phyloP scores from a whole-genome alignment of 2,329 filamentous ascomycete genomes.

The Botrytis squamosa region DNA sequence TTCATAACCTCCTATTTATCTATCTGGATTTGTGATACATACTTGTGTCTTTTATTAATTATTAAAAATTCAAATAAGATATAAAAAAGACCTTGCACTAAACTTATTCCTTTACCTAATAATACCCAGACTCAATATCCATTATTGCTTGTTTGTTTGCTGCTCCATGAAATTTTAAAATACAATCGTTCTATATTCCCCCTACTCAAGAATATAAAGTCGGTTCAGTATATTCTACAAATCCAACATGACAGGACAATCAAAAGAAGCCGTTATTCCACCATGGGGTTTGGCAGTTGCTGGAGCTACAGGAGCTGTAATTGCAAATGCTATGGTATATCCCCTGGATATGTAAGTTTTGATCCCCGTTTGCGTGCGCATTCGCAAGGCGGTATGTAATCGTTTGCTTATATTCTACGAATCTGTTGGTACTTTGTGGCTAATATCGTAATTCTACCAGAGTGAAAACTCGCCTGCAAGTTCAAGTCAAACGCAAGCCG shows the following conservation, averaged over 20 bases:
- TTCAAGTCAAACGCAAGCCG: constrained; percentile 72
- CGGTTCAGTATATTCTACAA: not conserved
- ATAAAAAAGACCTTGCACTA: not conserved
- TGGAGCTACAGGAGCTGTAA: constrained; percentile 86
- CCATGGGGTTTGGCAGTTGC: constrained; percentile 93
- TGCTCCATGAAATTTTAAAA: constrained; percentile 1
- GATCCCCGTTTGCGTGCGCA: constrained; percentile 9
- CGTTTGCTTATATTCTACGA: constrained; percentile 12
- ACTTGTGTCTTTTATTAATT: not conserved
- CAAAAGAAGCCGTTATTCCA: constrained; percentile 55
- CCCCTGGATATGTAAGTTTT: constrained; percentile 85
- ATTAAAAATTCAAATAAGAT: not conserved
- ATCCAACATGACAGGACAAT: constrained; percentile 35
- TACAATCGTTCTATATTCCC: not conserved
- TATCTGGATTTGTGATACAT: not conserved
- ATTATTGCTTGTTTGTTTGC: constrained; percentile 11
- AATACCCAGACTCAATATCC: constrained; percentile 1
- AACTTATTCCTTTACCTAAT: constrained; percentile 1
- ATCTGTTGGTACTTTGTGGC: constrained; percentile 12
- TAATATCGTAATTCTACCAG: constrained; percentile 47
- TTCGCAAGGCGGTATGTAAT: constrained; percentile 18
- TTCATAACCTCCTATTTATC: not conserved
- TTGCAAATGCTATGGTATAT: constrained; percentile 94
- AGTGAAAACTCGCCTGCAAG: constrained; percentile 93
- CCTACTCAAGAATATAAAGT: not conserved